Percentiles rank a stretch among this genome's conserved stretches.
These are phyloP conservation scores for Debaryomyces hansenii DNA, from an alignment of 805 yeast species.

Conservation along the genomic window DNA sequence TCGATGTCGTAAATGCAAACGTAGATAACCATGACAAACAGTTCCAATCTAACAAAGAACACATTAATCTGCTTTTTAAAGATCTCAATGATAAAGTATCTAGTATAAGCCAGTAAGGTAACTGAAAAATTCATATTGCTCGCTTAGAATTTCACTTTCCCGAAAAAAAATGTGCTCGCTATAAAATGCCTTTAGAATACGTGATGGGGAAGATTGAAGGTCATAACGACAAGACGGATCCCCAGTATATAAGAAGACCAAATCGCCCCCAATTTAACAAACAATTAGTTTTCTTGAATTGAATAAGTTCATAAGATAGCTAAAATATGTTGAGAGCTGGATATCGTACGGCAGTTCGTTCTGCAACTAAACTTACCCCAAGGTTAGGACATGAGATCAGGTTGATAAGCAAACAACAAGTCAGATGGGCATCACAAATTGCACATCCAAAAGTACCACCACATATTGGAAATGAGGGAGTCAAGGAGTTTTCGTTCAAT, in stretches of 20 bases:
- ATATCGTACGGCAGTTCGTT: conserved; percentile 14
- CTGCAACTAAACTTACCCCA: conserved; percentile 11
- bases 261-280: no score
- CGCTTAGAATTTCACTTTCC: background rate
- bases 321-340: conserved; percentile 22
- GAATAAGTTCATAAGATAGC: background rate
- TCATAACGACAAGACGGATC: background rate
- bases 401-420: background rate
- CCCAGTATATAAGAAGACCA: background rate
- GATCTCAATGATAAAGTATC: conserved; percentile 8
- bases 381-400: background rate
- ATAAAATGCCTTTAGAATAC: background rate
- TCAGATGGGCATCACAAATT: conserved; percentile 44
- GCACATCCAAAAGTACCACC: conserved; percentile 57
- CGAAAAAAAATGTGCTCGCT: background rate
- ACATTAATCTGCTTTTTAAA: conserved; percentile 16
- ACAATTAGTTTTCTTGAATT: no score
- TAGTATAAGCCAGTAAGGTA: background rate
- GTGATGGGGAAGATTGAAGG: background rate
- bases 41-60: conserved; percentile 23
- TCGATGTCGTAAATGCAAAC: conserved; percentile 20
- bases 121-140: background rate
- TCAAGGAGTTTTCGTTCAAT: conserved; percentile 52
- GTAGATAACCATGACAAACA: conserved; percentile 20
- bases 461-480: conserved; percentile 62